Percentiles rank a stretch among this genome's conserved stretches.
These are phyloP conservation scores for slime mould (Dictyostelium discoideum) DNA, from an alignment of 78 protist genomes.

Conservation along the genomic window DNA sequence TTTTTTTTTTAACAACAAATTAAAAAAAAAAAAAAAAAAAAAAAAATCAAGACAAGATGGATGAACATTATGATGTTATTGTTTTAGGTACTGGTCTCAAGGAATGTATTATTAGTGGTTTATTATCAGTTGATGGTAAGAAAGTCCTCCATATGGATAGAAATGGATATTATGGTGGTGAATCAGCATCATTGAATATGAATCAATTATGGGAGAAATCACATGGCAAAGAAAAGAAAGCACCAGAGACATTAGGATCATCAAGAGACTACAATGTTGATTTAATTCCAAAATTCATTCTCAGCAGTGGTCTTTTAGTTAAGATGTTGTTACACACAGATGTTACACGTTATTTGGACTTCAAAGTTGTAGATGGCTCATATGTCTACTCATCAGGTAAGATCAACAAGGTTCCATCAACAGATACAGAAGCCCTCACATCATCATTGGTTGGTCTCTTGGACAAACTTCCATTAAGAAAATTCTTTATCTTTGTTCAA, in stretches of 20 bases:
- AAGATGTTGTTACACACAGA: constrained; percentile 96
- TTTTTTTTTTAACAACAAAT: background rate
- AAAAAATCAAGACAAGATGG: constrained; percentile 81
- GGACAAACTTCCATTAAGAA: constrained; percentile 95
- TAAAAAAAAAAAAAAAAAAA: background rate
- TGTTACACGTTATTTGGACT: constrained; percentile 98
- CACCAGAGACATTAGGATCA: constrained; percentile 87
- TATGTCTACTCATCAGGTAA: constrained; percentile 88
- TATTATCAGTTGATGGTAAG: constrained; percentile 95
- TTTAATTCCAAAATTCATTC: constrained; percentile 97
- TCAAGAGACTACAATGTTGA: constrained; percentile 98
- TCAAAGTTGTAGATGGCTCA: constrained; percentile 94
- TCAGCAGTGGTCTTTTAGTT: constrained; percentile 96
- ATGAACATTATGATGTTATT: constrained; percentile 94
- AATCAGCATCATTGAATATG: constrained; percentile 96
- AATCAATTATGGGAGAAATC: constrained; percentile 88
- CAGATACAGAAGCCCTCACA: constrained; percentile 94
- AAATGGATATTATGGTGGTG: constrained; percentile 99
- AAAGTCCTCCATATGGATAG: constrained; percentile 99
- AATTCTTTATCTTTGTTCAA: constrained; percentile 92
- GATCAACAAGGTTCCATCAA: constrained; percentile 97
- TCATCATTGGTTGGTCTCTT: constrained; percentile 97
- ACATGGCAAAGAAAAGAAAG: constrained; percentile 13
- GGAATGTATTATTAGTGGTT: constrained; percentile 98
- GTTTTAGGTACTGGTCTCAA: constrained; percentile 98